Evolutionary conservation across 108 stramenopile genomes (phyloP), one percentile per base, ranked within the genome.

Genomic region (Aurantiochytrium sp.): DNA sequence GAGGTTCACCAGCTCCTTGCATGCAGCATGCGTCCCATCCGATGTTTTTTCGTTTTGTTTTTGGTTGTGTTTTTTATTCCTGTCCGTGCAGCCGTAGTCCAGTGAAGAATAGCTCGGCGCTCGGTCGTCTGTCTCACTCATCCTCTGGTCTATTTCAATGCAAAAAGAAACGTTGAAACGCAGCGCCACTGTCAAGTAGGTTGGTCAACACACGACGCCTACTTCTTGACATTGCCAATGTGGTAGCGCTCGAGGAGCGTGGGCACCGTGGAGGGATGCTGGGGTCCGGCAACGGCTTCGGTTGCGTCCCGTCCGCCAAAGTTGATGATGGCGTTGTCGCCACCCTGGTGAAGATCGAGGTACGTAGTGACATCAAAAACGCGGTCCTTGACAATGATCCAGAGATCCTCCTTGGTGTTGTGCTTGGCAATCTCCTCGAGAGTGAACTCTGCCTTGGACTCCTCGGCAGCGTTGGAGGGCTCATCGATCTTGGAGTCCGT

Each of bases 301-400:
- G 76, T 53, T 12, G 76, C 76, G 76, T 83, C 76, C 51, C 28
- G 19, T 12, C 76, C 76, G 51, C 76, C 76, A 21, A 21, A 83
- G 76, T 83, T 83, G 51, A 83, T 83, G 76, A 83, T 83, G 6
- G 76, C 76, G 51, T 83, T 83, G 76, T 83, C 76, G 25, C 76
- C 76, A 53, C 76, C 76, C 51, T 83, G 76, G 51, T 83, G 76
- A 6, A 83, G 76, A 23, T 83, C 76, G 0, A 83, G 51, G 51
- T 83, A 83, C 8, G 96, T 95, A 53, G 97, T 97, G 89, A 95
- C 95, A 91, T 97, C 95, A 89, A 97, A 98, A 35, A 98, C 98
- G 88, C 92, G 91, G 88, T 96, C 94, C 69, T 98, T 95, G 69
- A 97, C 96, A 87, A 97, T 92, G 89, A 99, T 98, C 98, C 98